Evolutionary conservation across 495 filamentous ascomycete species (phyloP).

Genomic region (Aspergillus funiculosus): DNA sequence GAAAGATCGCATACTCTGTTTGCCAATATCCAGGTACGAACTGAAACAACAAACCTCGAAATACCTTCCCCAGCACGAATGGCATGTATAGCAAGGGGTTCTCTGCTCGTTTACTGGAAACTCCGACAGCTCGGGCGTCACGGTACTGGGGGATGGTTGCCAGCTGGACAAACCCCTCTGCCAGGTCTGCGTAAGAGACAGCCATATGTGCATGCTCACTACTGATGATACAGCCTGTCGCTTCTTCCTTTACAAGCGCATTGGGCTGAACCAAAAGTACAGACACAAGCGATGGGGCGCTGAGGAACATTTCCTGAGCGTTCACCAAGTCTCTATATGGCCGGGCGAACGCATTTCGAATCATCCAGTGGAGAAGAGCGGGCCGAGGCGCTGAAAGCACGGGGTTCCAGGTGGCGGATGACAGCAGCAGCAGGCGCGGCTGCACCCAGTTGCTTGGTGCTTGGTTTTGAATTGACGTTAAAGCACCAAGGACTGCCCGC

Average conservation of each 20-base stretch:
- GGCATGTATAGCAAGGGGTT: not conserved
- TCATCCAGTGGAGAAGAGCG: not conserved
- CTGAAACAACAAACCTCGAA: not conserved
- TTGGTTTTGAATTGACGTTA: not conserved
- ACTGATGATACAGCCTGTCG: not conserved
- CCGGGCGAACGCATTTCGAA: not conserved
- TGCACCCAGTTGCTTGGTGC: not conserved
- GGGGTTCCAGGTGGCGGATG: not conserved
- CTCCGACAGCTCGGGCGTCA: not conserved
- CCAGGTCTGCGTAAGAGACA: constrained; percentile 2
- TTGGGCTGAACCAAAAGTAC: not conserved
- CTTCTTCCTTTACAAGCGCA: not conserved
- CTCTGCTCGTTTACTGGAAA: not conserved
- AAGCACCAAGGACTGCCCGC: not conserved
- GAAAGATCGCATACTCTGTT: not conserved
- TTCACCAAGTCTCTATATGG: not conserved
- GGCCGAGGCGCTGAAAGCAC: not conserved
- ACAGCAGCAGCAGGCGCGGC: not conserved
- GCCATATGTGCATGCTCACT: not conserved
- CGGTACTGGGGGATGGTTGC: not conserved
- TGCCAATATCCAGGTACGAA: not conserved
- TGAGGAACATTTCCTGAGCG: not conserved
- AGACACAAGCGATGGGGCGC: not conserved
- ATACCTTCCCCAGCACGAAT: not conserved
- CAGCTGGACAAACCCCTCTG: not conserved